phyloP scores from a whole-genome alignment of 371 early-diverging fungal species.

The Rhizomucor pusillus region DNA sequence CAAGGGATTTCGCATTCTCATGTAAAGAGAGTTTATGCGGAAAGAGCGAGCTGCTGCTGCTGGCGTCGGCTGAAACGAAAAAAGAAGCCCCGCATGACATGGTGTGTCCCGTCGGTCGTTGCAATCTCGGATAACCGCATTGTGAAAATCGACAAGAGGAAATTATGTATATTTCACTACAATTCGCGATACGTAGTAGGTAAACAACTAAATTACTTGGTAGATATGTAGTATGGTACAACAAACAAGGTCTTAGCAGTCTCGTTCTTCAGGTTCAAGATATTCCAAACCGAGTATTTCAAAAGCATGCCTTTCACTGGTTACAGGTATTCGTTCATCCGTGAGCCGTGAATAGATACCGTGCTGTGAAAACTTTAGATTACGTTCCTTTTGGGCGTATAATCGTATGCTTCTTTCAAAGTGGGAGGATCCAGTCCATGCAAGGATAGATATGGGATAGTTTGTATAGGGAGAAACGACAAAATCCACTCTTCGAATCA shows the following conservation, averaged over 20 bases:
- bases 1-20: slow-evolving; percentile 42
- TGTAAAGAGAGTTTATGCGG: neutral
- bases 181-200: too few species aligned
- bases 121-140: too few species aligned
- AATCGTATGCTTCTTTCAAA: slow-evolving; percentile 22
- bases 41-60: neutral
- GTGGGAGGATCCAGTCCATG: slow-evolving; percentile 23
- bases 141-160: too few species aligned
- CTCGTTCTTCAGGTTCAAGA: slow-evolving; percentile 15
- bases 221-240: too few species aligned
- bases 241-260: slow-evolving; percentile 11
- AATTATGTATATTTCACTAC: too few species aligned
- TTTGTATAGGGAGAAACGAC: slow-evolving; percentile 15
- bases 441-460: slow-evolving; percentile 20
- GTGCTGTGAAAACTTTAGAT: slow-evolving; percentile 15
- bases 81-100: too few species aligned
- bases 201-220: too few species aligned
- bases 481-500: slow-evolving; percentile 20
- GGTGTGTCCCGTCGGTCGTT: too few species aligned
- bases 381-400: slow-evolving; percentile 11
- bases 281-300: slow-evolving; percentile 14
- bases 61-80: too few species aligned
- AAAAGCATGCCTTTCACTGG: slow-evolving; percentile 18
- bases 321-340: slow-evolving; percentile 4
- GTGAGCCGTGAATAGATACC: slow-evolving; percentile 11